These are phyloP conservation scores for Cairneyella variabilis DNA, from an alignment of 495 filamentous ascomycete species.

Conservation along the genomic window DNA sequence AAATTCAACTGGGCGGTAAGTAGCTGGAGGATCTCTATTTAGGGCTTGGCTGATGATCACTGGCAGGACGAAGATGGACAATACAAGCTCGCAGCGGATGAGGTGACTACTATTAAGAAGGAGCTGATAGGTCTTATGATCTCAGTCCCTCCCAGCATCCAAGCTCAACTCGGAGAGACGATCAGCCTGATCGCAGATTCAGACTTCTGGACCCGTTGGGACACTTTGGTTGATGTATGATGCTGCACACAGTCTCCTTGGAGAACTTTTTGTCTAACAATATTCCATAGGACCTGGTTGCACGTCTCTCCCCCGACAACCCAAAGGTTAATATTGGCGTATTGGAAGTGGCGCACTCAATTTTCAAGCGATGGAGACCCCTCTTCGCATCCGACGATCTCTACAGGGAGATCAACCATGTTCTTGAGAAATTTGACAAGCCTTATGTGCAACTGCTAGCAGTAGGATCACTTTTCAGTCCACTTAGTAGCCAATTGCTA, in stretches of 20 bases:
- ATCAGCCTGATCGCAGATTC: constrained; percentile 96
- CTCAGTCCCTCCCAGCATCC: constrained; percentile 76
- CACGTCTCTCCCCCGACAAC: constrained; percentile 73
- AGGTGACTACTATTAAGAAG: constrained; percentile 84
- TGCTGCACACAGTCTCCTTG: no score
- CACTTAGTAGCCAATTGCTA: neutral
- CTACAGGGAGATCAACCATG: constrained; percentile 92
- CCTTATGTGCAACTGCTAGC: constrained; percentile 78
- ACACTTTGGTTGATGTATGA: constrained; percentile 77
- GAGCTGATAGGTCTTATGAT: constrained; percentile 98
- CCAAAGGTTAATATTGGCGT: constrained; percentile 85
- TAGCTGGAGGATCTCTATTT: constrained; percentile 7
- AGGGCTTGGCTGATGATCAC: constrained; percentile 5
- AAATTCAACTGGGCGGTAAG: constrained; percentile 79
- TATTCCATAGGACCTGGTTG: constrained; percentile 70
- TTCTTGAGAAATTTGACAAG: constrained; percentile 72
- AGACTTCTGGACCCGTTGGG: constrained; percentile 95
- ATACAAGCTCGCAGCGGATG: constrained; percentile 75
- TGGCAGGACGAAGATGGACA: constrained; percentile 80
- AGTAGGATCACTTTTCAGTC: constrained; percentile 38
- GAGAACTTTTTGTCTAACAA: no score
- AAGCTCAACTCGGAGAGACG: constrained; percentile 90
- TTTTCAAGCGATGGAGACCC: constrained; percentile 94
- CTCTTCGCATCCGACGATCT: constrained; percentile 87
- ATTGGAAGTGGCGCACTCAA: constrained; percentile 93